Evolutionary conservation across 257 asterid species (phyloP), one percentile per base, ranked within the genome.

Genomic region (Asclepias syriaca): DNA sequence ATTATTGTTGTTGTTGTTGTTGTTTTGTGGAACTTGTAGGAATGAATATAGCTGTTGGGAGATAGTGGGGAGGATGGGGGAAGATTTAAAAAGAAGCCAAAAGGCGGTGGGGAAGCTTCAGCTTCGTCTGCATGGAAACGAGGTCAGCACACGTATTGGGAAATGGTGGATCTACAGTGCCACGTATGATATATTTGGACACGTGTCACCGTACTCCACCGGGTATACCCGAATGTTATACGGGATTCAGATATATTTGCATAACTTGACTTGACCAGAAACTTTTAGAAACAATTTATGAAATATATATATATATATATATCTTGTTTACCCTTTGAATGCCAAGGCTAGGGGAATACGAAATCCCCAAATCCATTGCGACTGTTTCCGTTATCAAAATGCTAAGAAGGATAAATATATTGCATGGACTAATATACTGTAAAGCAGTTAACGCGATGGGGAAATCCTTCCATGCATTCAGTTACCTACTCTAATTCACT

Each of bases 91-190:
- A 74, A 65, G 8, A 0, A 24, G 51, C 65, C 22, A 70, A 34
- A 55, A 19, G 34, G 48, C 27, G 27, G 53, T 80, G 87, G 84
- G 70, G 81, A 79, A 45, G 53, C 21, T 27, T 21, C 64, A 66
- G 78, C 69, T 21, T 71, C 76, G 68, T 84, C 83, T 86, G 92
- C 90, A 85, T 85, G 95, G 71, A 43, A 70, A 46, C 66, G 50
- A 59, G 79, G 61, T 65, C 39, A 6, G 64, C 55, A 77, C 95
- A 84, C 89, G 89, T 84, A 71, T 58, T 46, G 37, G 12, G 2
- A 27, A 70, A n/a, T 14, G 58, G 32, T 51, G 3, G 0, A 50
- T 6, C 6, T 15, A 59, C n/a, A 40, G 22, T 71, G 86, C 83
- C 91, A 79, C 84, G 81, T 72, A 56, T 3, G 60, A 37, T 19